phyloP scores from a whole-genome alignment of 345 rosid species.

The Excoecaria cochinchinensis region DNA sequence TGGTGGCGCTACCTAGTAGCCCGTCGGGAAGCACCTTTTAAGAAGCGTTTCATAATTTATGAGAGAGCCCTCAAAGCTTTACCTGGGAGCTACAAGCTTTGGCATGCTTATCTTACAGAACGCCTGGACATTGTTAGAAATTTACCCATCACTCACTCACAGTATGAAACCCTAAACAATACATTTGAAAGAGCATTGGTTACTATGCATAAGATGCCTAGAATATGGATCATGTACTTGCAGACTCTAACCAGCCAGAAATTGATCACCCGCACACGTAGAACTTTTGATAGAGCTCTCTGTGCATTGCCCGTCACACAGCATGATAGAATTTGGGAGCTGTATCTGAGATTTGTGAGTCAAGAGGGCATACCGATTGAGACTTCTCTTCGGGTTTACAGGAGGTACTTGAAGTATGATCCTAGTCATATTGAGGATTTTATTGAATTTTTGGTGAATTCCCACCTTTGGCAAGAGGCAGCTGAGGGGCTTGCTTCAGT shows the following conservation, averaged over 20 bases:
- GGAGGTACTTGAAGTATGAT: slow-evolving; percentile 94
- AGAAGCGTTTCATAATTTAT: slow-evolving; percentile 69
- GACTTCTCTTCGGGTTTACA: slow-evolving; percentile 84
- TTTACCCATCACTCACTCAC: slow-evolving; percentile 63
- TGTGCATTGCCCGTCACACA: slow-evolving; percentile 89
- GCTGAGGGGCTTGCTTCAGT: slow-evolving; percentile 86
- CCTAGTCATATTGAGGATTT: slow-evolving; percentile 88
- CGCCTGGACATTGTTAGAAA: slow-evolving; percentile 73
- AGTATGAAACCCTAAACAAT: slow-evolving; percentile 71
- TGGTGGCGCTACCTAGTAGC: slow-evolving; percentile 97
- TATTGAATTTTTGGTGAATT: slow-evolving; percentile 83
- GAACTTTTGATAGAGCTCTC: slow-evolving; percentile 76
- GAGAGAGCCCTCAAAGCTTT: slow-evolving; percentile 84
- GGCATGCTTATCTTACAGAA: slow-evolving; percentile 82
- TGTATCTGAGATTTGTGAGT: slow-evolving; percentile 79
- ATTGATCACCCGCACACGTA: slow-evolving; percentile 55
- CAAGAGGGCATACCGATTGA: slow-evolving; percentile 87
- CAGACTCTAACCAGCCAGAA: slow-evolving; percentile 60
- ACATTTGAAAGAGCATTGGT: slow-evolving; percentile 87
- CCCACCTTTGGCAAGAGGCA: slow-evolving; percentile 87
- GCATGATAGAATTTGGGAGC: slow-evolving; percentile 92
- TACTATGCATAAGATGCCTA: slow-evolving; percentile 95
- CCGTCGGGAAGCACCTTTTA: slow-evolving; percentile 61
- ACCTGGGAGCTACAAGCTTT: slow-evolving; percentile 90
- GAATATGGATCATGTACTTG: slow-evolving; percentile 85